Evolutionary conservation across 345 rosid genomes (phyloP).

Genomic region (Salix viminalis): DNA sequence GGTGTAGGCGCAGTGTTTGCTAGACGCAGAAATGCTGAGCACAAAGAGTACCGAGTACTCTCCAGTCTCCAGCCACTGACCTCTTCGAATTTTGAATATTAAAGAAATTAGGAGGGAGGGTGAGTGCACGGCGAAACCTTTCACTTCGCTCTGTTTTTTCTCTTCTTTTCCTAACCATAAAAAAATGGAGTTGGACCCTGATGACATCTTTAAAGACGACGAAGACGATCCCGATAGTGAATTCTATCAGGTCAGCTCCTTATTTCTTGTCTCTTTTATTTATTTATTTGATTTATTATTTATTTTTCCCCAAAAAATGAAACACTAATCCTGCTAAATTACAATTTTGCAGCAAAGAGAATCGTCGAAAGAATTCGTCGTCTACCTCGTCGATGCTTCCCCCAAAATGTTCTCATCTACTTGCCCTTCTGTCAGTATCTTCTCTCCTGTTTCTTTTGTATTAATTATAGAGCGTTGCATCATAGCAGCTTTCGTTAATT

Average conservation of each 20-base stretch:
- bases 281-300: too few relatives aligned
- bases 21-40: too few relatives aligned
- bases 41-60: too few relatives aligned
- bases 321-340: neutral
- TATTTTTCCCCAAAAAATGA: neutral
- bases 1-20: too few relatives aligned
- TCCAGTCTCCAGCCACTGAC: too few relatives aligned
- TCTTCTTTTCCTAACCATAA: too few relatives aligned
- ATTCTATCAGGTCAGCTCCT: slow-evolving; percentile 43
- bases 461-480: neutral
- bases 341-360: slow-evolving; percentile 46
- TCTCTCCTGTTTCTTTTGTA: neutral
- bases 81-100: too few relatives aligned
- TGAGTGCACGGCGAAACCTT: too few relatives aligned
- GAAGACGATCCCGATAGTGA: slow-evolving; percentile 67
- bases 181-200: slow-evolving; percentile 57
- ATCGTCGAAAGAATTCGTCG: slow-evolving; percentile 64
- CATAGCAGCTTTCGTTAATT: too few relatives aligned
- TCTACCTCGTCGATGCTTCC: slow-evolving; percentile 81
- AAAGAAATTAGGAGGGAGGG: too few relatives aligned
- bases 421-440: slow-evolving; percentile 46
- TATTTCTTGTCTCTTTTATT: neutral
- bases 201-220: slow-evolving; percentile 84
- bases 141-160: too few relatives aligned
- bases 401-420: slow-evolving; percentile 71